Conservation (phyloP, 2,329 filamentous ascomycete genomes). For the Gremmenia infestans region DNA sequence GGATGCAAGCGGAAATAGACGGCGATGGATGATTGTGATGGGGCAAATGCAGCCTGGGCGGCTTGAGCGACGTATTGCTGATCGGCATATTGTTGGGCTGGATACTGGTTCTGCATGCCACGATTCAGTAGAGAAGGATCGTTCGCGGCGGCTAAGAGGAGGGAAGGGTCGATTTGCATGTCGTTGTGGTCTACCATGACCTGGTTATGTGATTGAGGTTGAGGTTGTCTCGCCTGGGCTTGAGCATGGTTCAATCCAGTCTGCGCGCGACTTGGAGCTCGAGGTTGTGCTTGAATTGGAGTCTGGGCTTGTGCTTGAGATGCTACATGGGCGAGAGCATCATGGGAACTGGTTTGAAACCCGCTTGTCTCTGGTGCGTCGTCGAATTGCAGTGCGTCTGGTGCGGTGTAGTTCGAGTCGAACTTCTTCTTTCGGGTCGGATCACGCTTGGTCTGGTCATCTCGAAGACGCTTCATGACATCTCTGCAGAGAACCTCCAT, state of each 20-base stretch:
- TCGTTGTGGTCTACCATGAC: conserved; percentile 39
- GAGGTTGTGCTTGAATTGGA: conserved; percentile 15
- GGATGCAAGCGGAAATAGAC: conserved; percentile 67
- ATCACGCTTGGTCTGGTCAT: conserved; percentile 57
- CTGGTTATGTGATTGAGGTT: conserved; percentile 18
- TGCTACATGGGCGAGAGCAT: conserved; percentile 29
- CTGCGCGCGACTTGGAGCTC: conserved; percentile 15
- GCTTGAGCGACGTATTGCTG: conserved; percentile 35
- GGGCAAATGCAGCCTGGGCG: conserved; percentile 35
- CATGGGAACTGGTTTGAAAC: conserved; percentile 25
- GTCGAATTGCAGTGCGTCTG: conserved; percentile 23
- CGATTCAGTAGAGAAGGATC: conserved; percentile 32
- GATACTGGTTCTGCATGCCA: conserved; percentile 29
- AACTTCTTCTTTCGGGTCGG: conserved; percentile 39
- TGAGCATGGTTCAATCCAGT: conserved; percentile 7
- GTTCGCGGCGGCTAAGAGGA: conserved; percentile 49
- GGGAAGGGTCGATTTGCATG: conserved; percentile 59
- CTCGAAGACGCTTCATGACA: conserved; percentile 70
- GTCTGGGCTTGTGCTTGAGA: conserved; percentile 25
- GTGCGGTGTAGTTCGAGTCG: conserved; percentile 33
- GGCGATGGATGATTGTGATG: conserved; percentile 40
- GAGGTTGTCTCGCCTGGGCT: conserved; percentile 15
- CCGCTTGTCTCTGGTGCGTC: conserved; percentile 19
- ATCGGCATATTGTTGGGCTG: conserved; percentile 27
- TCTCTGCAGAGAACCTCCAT: conserved; percentile 69